Base-by-base conservation (phyloP, 1,284 basidiomycete species). In the Takashimella tepidaria region DNA sequence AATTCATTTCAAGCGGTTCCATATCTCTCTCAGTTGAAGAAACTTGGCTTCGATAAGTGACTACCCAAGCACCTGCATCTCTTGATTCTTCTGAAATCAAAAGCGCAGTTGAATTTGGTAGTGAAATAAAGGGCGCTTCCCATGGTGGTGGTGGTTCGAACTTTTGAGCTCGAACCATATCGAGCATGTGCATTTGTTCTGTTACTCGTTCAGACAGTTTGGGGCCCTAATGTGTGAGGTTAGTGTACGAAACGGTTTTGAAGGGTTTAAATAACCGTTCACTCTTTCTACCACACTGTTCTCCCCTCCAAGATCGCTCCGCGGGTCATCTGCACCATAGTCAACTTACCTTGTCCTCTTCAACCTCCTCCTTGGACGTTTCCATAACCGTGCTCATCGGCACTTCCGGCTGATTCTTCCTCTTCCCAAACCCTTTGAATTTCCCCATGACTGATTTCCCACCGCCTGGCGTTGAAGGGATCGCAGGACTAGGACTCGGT, bases 51-150 rank as follows among this genome's bases (percentile, higher is more conserved):
- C 89, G 80, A 67, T 93, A 95, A 2, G 89, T 77, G 4, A 83
- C 85, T 6, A 80, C 83, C 83, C 87, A 93, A 3, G 88, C 86
- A 2, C 86, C 87, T 1, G 78, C 74, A 43, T 80, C 79, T 22
- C 83, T 79, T 0, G 82, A 82, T 66, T 93, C 89, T 68, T 96
- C 90, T 1, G 88, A 86, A 49, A 98, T 87, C 57, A 89, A 78
- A 27, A 98, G 73, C 0, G 81, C 79, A 24, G 87, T 88, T 47
- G 83, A 78, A 0, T 79, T 72, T 0, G 87, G 84, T 27, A 92
- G 79, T 3, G 76, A 62, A 22, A 91, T 67, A 0, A 79, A 78
- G 0, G 93, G 93, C 1, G 83, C 85, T 45, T 98, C 93, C 45
- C 73, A 74, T 5, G 84, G 80, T 0, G 83, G 68, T 1, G 90